Percentiles rank a stretch among this genome's conserved stretches.
Evolutionary conservation across 2,329 filamentous ascomycete species (phyloP).

Genomic region (Colletotrichum salicis): DNA sequence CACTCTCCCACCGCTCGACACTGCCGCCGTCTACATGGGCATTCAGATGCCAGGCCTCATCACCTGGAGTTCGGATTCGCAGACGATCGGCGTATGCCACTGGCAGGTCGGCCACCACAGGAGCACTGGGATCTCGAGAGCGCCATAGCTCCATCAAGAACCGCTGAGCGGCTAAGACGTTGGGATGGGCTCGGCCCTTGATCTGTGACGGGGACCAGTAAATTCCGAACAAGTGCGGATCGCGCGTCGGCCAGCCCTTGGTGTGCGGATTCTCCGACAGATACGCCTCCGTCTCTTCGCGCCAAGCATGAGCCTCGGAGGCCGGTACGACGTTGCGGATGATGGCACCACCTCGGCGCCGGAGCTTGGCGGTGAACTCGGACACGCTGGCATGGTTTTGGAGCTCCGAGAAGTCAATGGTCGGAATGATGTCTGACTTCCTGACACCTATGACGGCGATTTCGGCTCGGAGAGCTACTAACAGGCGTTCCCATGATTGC

Average conservation of each 20-base stretch:
- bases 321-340: slow-evolving; percentile 72
- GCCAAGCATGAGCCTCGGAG: slow-evolving; percentile 65
- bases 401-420: slow-evolving; percentile 64
- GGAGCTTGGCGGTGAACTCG: slow-evolving; percentile 54
- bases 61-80: slow-evolving; percentile 69
- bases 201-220: slow-evolving; percentile 76
- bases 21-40: slow-evolving; percentile 78
- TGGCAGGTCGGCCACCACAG: slow-evolving; percentile 70
- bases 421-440: slow-evolving; percentile 64
- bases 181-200: slow-evolving; percentile 73
- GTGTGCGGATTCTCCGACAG: slow-evolving; percentile 56
- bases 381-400: slow-evolving; percentile 58
- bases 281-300: slow-evolving; percentile 61
- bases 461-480: slow-evolving; percentile 62
- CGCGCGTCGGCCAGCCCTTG: slow-evolving; percentile 43
- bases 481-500: slow-evolving; percentile 65
- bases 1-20: slow-evolving; percentile 76
- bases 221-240: slow-evolving; percentile 48
- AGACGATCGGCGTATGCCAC: slow-evolving; percentile 77
- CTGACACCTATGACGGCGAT: slow-evolving; percentile 62
- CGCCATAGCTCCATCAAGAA: slow-evolving; percentile 78
- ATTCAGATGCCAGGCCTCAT: slow-evolving; percentile 62
- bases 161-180: slow-evolving; percentile 70
- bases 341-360: slow-evolving; percentile 63
- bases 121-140: slow-evolving; percentile 62